A percentile compares a stretch with the other conserved stretches of the same genome.
phyloP scores from a whole-genome alignment of 208 protist species.

The Leptomonas pyrrhocoris region DNA sequence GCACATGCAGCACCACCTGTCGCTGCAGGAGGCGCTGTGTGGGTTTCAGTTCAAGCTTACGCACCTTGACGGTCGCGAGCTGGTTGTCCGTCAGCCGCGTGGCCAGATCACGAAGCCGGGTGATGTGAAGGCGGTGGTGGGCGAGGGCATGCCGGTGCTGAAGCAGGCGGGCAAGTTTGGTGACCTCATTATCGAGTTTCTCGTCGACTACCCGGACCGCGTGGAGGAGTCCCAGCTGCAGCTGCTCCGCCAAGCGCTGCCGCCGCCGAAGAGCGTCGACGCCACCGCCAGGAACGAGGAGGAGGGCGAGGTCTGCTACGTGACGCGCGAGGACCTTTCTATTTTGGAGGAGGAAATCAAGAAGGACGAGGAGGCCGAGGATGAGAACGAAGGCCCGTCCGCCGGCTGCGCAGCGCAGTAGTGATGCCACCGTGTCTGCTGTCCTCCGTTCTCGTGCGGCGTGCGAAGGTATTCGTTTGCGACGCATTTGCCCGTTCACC shows the following conservation, averaged over 20 bases:
- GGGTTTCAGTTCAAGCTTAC: conserved; percentile 88
- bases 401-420: conserved; percentile 62
- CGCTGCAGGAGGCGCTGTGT: too few species aligned
- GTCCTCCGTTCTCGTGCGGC: too few species aligned
- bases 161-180: conserved; percentile 47
- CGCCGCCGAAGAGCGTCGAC: conserved; percentile 51
- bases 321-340: conserved; percentile 49
- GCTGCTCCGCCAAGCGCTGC: conserved; percentile 47
- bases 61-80: conserved; percentile 89
- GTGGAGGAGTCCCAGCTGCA: conserved; percentile 47
- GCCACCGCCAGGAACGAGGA: conserved; percentile 19
- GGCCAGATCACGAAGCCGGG: conserved; percentile 78
- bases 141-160: conserved; percentile 80
- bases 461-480: neutral
- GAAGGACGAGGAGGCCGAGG: conserved; percentile 62
- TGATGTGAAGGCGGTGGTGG: conserved; percentile 58
- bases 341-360: conserved; percentile 32
- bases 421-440: neutral
- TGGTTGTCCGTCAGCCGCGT: conserved; percentile 76
- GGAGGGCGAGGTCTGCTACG: conserved; percentile 55
- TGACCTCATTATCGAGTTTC: conserved; percentile 76
- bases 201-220: conserved; percentile 59
- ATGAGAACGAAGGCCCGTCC: conserved; percentile 44
- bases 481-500: too few species aligned
- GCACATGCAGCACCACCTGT: conserved; percentile 86